Conservation (phyloP, 2,329 filamentous ascomycete genomes). For the Emmonsiellopsis sp. region DNA sequence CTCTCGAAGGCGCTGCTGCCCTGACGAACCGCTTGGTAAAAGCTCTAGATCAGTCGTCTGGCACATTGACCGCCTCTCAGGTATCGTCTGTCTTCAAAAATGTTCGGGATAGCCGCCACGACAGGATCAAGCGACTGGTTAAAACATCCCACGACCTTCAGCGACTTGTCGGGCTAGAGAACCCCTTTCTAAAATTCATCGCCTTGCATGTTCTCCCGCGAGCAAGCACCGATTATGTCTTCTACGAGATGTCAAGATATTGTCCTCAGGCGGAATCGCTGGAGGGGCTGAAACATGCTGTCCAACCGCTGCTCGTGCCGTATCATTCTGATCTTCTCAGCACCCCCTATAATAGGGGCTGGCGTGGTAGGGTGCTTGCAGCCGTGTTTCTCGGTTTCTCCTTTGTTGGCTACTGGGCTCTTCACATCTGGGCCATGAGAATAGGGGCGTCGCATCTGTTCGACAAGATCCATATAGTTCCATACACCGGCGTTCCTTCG, state of each 20-base stretch:
- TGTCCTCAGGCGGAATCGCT: background rate
- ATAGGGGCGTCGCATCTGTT: background rate
- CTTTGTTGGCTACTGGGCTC: background rate
- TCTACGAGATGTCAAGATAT: background rate
- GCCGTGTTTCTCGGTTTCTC: background rate
- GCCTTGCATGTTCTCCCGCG: background rate
- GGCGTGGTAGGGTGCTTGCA: background rate
- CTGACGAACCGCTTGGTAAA: conserved; percentile 3
- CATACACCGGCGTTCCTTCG: background rate
- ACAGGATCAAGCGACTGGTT: background rate
- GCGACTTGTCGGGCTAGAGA: background rate
- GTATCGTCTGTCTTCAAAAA: background rate
- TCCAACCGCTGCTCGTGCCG: background rate
- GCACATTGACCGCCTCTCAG: background rate
- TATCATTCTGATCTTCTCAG: background rate
- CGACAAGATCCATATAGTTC: background rate
- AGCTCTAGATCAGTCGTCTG: background rate
- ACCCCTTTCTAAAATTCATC: background rate
- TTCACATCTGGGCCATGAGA: background rate
- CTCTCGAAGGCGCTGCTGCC: conserved; percentile 12
- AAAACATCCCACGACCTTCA: background rate
- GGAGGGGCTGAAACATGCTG: background rate
- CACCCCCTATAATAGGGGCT: background rate
- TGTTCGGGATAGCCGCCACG: background rate
- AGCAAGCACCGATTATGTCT: background rate